Base-by-base conservation (phyloP, 2,329 filamentous ascomycete species). In the Colletotrichum liriopes region DNA sequence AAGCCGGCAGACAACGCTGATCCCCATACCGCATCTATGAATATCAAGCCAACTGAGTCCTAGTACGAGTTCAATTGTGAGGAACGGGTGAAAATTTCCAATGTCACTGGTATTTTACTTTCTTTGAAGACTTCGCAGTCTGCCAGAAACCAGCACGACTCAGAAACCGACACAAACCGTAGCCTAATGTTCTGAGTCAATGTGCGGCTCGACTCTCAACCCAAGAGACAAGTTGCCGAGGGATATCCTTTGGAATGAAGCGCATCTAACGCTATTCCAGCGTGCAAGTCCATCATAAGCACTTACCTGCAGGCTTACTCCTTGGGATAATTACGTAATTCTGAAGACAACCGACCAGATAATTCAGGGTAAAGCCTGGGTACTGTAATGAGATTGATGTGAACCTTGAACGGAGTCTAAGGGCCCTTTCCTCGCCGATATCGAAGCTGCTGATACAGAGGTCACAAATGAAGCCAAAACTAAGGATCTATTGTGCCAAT, bases 181-280 rank as follows among this genome's bases (percentile, higher is more conserved):
- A 11, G 29, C 11, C 26, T 35, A 1, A n/a, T 60, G 3, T 39
- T 60, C 20, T 29, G 43, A 6, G 23, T 35, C 12, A 60, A 47
- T 8, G 29, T 23, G 41, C 41, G 41, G 2, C 39, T 47, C 41
- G 58, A 47, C 12, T 41, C 18, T 3, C 35, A 41, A 41, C 39
- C 18, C 2, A 23, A 14, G 41, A 18, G 26, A 5, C 58, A 60
- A 20, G 29, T 60, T 4, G 6, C 18, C 11, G 26, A 60, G 43
- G 58, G 41, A 7, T 60, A 60, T 18, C 41, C 58, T 5, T 60
- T 41, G 58, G 23, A 60, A 18, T 60, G 58, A 41, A 11, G 8
- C 41, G 5, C 18, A 0, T 11, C 14, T 3, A 20, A 26, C n/a
- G 55, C 55, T 9, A 6, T 29, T 9, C 5, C 20, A 5, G 29